Conservation (phyloP, 805 yeast genomes). For the Candida nemodendra region DNA sequence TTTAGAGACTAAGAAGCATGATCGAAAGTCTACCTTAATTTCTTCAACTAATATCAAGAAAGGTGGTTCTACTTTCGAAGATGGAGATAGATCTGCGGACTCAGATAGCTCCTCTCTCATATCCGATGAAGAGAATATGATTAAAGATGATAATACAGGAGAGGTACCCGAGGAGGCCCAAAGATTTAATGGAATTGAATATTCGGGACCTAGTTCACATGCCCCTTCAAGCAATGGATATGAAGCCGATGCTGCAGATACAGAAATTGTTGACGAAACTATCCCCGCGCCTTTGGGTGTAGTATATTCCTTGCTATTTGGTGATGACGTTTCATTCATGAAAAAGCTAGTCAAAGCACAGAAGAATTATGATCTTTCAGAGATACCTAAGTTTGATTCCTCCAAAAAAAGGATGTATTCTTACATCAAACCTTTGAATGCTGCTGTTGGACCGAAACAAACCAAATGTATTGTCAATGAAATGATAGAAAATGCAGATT, state of each 20-base stretch:
- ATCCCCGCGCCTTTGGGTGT: slow-evolving; percentile 66
- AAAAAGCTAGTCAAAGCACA: slow-evolving; percentile 52
- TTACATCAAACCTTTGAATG: slow-evolving; percentile 63
- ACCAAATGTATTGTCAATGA: slow-evolving; percentile 67
- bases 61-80: slow-evolving; percentile 8
- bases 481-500: slow-evolving; percentile 50
- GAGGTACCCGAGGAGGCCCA: slow-evolving; percentile 23
- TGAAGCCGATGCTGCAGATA: slow-evolving; percentile 47
- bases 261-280: slow-evolving; percentile 51
- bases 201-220: slow-evolving; percentile 38
- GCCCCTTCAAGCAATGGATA: slow-evolving; percentile 40
- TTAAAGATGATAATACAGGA: slow-evolving; percentile 28
- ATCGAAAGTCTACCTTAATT: slow-evolving; percentile 12
- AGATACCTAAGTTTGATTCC: slow-evolving; percentile 40
- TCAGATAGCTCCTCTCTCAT: slow-evolving; percentile 28
- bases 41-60: slow-evolving; percentile 12
- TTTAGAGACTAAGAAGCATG: slow-evolving; percentile 15
- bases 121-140: slow-evolving; percentile 33
- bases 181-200: slow-evolving; percentile 38
- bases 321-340: slow-evolving; percentile 49
- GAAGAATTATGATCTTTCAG: slow-evolving; percentile 60
- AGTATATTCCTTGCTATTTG: slow-evolving; percentile 59
- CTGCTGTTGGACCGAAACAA: slow-evolving; percentile 75
- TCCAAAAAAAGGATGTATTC: slow-evolving; percentile 46
- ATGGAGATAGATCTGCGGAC: slow-evolving; percentile 14